Evolutionary conservation across 306 rosid species (phyloP).

Genomic region (Argentina anserina): DNA sequence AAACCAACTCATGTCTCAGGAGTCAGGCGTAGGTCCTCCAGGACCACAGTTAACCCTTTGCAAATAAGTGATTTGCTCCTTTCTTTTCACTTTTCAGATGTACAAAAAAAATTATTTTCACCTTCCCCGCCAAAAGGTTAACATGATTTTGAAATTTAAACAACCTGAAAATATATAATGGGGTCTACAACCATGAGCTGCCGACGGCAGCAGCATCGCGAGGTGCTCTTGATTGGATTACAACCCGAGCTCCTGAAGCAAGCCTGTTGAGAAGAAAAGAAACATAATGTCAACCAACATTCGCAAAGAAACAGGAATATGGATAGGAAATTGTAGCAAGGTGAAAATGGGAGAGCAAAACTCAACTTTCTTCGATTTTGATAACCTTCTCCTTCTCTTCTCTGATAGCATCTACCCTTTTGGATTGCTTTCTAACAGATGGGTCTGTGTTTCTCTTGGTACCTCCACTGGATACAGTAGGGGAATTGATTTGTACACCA

Average conservation of each 20-base stretch:
- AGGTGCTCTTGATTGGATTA: slow-evolving; percentile 65
- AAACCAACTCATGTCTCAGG: slow-evolving; percentile 28
- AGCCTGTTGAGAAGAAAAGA: slow-evolving; percentile 62
- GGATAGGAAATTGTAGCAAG: slow-evolving; percentile 9
- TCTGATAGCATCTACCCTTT: slow-evolving; percentile 47
- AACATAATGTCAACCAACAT: slow-evolving; percentile 34
- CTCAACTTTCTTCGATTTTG: slow-evolving; percentile 97
- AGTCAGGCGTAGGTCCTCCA: slow-evolving; percentile 41
- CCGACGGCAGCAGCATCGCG: slow-evolving; percentile 23
- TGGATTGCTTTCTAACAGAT: slow-evolving; percentile 42
- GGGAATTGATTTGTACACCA: slow-evolving; percentile 34
- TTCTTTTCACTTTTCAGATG: slow-evolving; percentile 40
- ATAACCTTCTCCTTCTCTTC: slow-evolving; percentile 67
- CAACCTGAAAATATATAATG: slow-evolving; percentile 18
- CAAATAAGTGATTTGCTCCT: slow-evolving; percentile 29
- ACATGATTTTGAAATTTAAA: slow-evolving; percentile 41
- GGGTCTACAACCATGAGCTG: slow-evolving; percentile 33
- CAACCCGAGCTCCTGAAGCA: slow-evolving; percentile 97
- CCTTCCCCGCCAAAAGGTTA: slow-evolving; percentile 26
- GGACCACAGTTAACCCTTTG: slow-evolving; percentile 48
- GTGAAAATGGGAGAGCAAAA: slow-evolving; percentile 23
- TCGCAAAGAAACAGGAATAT: neutral
- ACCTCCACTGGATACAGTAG: slow-evolving; percentile 43
- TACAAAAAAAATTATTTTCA: slow-evolving; percentile 24
- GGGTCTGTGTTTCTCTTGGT: slow-evolving; percentile 53